phyloP scores from a whole-genome alignment of 805 yeast species.

The Jamesozyma spencerorum region DNA sequence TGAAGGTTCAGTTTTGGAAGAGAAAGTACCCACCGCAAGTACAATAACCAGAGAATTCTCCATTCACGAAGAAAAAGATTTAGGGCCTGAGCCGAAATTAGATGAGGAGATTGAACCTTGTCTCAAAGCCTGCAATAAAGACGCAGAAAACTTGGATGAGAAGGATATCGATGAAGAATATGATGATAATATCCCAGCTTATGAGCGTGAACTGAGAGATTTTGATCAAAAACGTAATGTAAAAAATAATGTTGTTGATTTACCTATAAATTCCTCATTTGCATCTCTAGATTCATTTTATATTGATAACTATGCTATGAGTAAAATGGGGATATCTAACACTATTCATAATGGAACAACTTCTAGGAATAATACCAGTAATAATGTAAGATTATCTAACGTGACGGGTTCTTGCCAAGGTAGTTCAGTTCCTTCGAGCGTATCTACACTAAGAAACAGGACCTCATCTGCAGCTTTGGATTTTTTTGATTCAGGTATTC shows the following conservation, averaged over 20 bases:
- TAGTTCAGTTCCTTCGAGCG: background rate
- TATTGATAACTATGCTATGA: constrained; percentile 42
- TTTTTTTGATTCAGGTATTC: constrained; percentile 3
- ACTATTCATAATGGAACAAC: background rate
- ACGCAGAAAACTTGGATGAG: too few species aligned
- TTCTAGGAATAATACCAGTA: background rate
- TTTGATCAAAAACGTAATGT: constrained; percentile 26
- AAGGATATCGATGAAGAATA: too few species aligned
- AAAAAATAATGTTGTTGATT: constrained; percentile 40
- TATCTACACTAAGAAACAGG: constrained; percentile 2
- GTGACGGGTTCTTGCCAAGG: background rate
- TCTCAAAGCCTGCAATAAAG: too few species aligned
- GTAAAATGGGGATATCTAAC: constrained; percentile 11
- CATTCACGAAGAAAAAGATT: too few species aligned
- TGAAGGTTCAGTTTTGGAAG: constrained; percentile 17
- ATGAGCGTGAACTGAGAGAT: constrained; percentile 15
- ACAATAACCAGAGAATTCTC: too few species aligned
- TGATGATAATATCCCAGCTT: constrained; percentile 1
- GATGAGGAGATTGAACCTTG: too few species aligned
- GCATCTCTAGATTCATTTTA: constrained; percentile 63
- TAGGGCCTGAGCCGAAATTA: too few species aligned
- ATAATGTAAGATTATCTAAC: background rate
- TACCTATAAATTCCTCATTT: constrained; percentile 66
- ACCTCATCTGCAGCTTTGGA: constrained; percentile 5
- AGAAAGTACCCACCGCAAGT: constrained; percentile 4